phyloP scores from a whole-genome alignment of 495 filamentous ascomycete genomes.

The Penicillium fimorum region DNA sequence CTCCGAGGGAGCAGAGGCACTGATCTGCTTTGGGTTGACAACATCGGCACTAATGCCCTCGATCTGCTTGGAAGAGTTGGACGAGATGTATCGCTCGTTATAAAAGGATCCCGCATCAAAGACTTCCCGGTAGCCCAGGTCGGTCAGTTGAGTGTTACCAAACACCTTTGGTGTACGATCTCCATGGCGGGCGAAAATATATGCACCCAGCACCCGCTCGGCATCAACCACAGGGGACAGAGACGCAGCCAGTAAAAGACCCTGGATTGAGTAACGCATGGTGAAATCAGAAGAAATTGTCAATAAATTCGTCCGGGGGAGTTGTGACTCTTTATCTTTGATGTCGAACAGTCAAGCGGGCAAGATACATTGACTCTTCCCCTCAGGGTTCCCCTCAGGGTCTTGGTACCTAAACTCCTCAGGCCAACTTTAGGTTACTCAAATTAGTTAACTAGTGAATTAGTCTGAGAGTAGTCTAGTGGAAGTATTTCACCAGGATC shows the following conservation, averaged over 20 bases:
- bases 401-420: no score
- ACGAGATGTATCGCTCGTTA: conserved; percentile 58
- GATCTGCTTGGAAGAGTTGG: conserved; percentile 50
- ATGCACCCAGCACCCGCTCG: conserved; percentile 61
- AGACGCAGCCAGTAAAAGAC: conserved; percentile 33
- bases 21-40: conserved; percentile 59
- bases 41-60: conserved; percentile 54
- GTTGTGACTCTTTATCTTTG: background rate
- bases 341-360: background rate
- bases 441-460: no score
- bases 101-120: conserved; percentile 61
- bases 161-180: conserved; percentile 59
- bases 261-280: conserved; percentile 35
- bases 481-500: background rate
- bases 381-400: background rate
- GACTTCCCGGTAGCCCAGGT: conserved; percentile 61
- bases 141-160: conserved; percentile 54
- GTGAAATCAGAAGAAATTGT: conserved; percentile 8
- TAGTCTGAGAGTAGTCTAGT: background rate
- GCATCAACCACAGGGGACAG: conserved; percentile 44
- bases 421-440: no score
- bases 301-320: background rate
- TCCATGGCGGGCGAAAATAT: conserved; percentile 65
- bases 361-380: background rate
- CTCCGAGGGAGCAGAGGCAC: conserved; percentile 55